A percentile compares a stretch with the other conserved stretches of the same genome.
Conservation (phyloP, 2,329 filamentous ascomycete genomes). For the Xylariaceae sp. region DNA sequence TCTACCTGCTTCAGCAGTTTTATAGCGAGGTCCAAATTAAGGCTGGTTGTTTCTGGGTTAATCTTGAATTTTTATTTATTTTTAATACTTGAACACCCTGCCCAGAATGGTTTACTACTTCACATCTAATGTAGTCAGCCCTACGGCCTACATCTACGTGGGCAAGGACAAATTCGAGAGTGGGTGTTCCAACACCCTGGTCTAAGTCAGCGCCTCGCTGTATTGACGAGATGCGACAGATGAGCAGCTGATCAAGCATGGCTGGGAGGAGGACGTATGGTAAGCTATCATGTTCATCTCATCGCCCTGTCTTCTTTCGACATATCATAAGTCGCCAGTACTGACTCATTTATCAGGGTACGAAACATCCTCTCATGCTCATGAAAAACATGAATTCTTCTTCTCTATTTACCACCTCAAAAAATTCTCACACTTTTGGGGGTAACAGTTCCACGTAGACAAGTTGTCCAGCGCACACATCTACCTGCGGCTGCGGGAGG, state of each 20-base stretch:
- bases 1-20: too few relatives aligned
- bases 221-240: conserved; percentile 60
- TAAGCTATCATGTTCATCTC: conserved; percentile 47
- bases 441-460: conserved; percentile 86
- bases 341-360: conserved; percentile 37
- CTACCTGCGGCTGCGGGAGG: conserved; percentile 83
- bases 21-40: too few relatives aligned
- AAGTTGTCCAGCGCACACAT: conserved; percentile 97
- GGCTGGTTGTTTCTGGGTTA: not conserved
- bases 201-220: conserved; percentile 20
- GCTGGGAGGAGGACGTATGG: conserved; percentile 97
- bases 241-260: conserved; percentile 93
- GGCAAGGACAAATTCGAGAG: conserved; percentile 99
- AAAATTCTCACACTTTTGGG: conserved; percentile 8
- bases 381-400: not conserved
- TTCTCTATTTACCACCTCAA: not conserved
- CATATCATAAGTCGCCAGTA: not conserved
- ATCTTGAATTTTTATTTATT: not conserved
- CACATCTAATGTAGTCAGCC: conserved; percentile 82
- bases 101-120: conserved; percentile 90
- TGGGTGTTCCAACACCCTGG: conserved; percentile 53
- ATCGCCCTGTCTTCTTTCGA: too few relatives aligned
- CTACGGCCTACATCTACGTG: conserved; percentile 88
- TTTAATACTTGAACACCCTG: not conserved
- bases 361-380: conserved; percentile 16